phyloP scores from a whole-genome alignment of 495 filamentous ascomycete species.

The Aspergillus taichungensis region DNA sequence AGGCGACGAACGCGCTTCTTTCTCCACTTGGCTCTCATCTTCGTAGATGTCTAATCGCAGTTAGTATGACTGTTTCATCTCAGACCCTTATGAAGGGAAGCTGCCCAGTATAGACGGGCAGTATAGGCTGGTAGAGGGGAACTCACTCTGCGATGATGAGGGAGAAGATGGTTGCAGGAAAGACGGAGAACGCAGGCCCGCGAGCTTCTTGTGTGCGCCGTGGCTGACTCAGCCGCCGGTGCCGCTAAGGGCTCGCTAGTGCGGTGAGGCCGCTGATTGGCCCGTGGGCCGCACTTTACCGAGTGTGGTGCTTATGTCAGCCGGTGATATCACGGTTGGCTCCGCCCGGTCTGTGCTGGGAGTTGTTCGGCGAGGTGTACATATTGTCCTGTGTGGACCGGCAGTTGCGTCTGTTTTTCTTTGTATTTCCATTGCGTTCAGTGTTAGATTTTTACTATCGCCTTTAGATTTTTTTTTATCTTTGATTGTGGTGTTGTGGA shows the following conservation, averaged over 20 bases:
- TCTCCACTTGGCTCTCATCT: conserved; percentile 99
- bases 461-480: background rate
- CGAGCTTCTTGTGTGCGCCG: conserved; percentile 39
- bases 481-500: too few relatives aligned
- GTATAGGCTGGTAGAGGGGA: conserved; percentile 6
- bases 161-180: conserved; percentile 40
- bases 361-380: too few relatives aligned
- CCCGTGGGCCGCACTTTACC: conserved; percentile 11
- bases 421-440: too few relatives aligned
- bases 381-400: too few relatives aligned
- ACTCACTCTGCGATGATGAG: conserved; percentile 49
- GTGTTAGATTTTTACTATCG: background rate
- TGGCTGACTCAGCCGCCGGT: conserved; percentile 35
- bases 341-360: too few relatives aligned
- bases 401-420: too few relatives aligned
- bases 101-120: too few relatives aligned
- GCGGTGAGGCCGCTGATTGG: conserved; percentile 9
- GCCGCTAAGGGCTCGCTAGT: conserved; percentile 34
- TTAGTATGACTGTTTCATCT: too few relatives aligned
- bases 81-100: too few relatives aligned
- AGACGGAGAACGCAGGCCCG: conserved; percentile 26
- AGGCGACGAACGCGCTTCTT: conserved; percentile 98
- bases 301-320: conserved; percentile 10
- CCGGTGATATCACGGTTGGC: too few relatives aligned
- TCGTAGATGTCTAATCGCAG: conserved; percentile 34